Evolutionary conservation across 805 yeast species (phyloP).

Genomic region (Brettanomyces custersianus): DNA sequence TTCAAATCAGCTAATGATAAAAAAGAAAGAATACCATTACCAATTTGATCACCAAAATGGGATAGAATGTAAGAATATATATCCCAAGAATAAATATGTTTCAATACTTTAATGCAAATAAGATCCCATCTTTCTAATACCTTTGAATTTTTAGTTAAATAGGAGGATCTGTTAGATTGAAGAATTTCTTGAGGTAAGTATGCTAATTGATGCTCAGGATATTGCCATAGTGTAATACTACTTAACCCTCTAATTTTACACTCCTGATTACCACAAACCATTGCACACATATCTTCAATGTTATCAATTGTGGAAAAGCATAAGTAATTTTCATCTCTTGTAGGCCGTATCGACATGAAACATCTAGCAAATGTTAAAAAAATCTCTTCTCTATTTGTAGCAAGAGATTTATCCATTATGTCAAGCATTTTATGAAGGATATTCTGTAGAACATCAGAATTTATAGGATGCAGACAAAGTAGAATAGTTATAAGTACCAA

Average conservation of each 20-base stretch:
- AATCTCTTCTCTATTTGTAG: slow-evolving; percentile 12
- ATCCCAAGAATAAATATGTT: slow-evolving; percentile 59
- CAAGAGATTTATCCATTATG: slow-evolving; percentile 7
- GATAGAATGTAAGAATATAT: slow-evolving; percentile 56
- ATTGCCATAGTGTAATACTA: slow-evolving; percentile 45
- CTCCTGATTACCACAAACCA: too few relatives aligned
- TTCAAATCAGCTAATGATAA: slow-evolving; percentile 32
- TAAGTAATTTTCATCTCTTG: slow-evolving; percentile 35
- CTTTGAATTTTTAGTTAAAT: slow-evolving; percentile 10
- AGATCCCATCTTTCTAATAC: slow-evolving; percentile 46
- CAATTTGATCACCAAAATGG: slow-evolving; percentile 62
- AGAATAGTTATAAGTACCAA: too few relatives aligned
- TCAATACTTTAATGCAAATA: slow-evolving; percentile 39
- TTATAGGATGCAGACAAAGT: too few relatives aligned
- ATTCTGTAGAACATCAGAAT: too few relatives aligned
- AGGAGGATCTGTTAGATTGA: slow-evolving; percentile 28
- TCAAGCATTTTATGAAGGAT: slow-evolving; percentile 8
- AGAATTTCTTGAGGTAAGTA: slow-evolving; percentile 39
- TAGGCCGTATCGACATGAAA: slow-evolving; percentile 43
- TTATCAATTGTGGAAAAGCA: too few relatives aligned
- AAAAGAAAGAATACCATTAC: slow-evolving; percentile 44
- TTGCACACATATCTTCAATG: too few relatives aligned
- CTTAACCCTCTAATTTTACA: too few relatives aligned
- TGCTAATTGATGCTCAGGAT: slow-evolving; percentile 42
- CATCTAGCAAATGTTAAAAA: slow-evolving; percentile 42